Evolutionary conservation across 495 filamentous ascomycete species (phyloP).

Genomic region (Daldinia concentrica): DNA sequence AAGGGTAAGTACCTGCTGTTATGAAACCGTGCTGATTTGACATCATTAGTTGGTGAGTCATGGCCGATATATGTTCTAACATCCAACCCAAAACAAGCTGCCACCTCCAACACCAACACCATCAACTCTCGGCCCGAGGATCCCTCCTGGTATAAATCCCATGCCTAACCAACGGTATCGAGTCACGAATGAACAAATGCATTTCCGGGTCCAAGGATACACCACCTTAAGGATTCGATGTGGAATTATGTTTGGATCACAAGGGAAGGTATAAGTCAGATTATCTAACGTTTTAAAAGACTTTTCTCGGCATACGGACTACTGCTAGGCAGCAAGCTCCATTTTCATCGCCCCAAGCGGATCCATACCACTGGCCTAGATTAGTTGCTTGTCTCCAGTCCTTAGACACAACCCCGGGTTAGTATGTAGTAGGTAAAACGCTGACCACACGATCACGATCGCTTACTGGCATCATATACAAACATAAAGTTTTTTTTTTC

Average conservation of each 20-base stretch:
- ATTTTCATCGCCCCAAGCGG: not conserved
- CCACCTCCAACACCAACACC: not conserved
- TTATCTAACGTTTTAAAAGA: not conserved
- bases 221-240: not conserved
- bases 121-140: not conserved
- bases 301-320: not conserved
- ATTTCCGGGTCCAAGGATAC: not conserved
- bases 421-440: not conserved
- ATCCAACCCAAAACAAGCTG: not conserved
- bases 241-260: not conserved
- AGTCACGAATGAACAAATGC: not conserved
- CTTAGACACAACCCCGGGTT: not conserved
- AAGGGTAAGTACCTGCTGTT: not conserved
- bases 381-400: not conserved
- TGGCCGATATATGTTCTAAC: not conserved
- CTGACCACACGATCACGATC: conserved; percentile 16
- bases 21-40: not conserved
- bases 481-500: conserved; percentile 3
- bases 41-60: not conserved
- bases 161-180: not conserved
- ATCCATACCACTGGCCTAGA: not conserved
- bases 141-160: not conserved
- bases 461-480: not conserved
- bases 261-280: not conserved
- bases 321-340: not conserved